Base-by-base conservation (phyloP, 2,329 filamentous ascomycete species). In the Ceratocystis smalleyi region DNA sequence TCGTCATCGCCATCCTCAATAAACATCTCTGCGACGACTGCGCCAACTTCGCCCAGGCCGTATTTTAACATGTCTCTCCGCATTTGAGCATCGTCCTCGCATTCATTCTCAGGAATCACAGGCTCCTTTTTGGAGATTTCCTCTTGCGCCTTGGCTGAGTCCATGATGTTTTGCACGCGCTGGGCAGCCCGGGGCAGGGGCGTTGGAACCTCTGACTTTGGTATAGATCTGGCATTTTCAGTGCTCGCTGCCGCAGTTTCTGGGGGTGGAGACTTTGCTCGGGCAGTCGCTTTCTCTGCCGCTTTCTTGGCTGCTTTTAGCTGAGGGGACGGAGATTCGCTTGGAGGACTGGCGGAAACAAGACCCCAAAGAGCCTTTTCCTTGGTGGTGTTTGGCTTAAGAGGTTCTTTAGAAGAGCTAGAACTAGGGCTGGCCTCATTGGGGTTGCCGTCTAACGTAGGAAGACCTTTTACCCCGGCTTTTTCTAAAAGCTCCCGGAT, bases 51-150 rank as follows among this genome's bases (percentile, higher is more conserved):
- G 55, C 87, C 86, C 74, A 96, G 80, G 67, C 89, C 86, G 71
- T 97, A 99, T 68, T 88, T 81, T 6, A 97, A 79, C 91, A 99
- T 97, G 71, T 96, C 86, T 65, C 86, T 83, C 5, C 94, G 85
- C 27, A 96, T 74, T 40, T 81, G 81, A 3, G 90, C 88, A 68
- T 96, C 92, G 68, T 95, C 91, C 12, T 82, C 78, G 0, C 86
- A 83, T 70, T 99, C 94, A 62, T 88, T 81, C 0, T 85, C 80
- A 1, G 90, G 87, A 15, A 88, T 80, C 12, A 90, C 76, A 1
- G 75, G 72, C 35, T 77, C 71, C 40, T 77, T 73, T 51, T 73
- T 71, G 32, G 76, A 73, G 35, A 78, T 73, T 8, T 71, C 73
- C 68, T 85, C 80, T 68, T 83, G 79, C 22, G 81, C 77, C 68